Percentiles rank a stretch among this genome's conserved stretches.
phyloP scores from a whole-genome alignment of 2,329 filamentous ascomycete genomes.

The Colletotrichum sp. region DNA sequence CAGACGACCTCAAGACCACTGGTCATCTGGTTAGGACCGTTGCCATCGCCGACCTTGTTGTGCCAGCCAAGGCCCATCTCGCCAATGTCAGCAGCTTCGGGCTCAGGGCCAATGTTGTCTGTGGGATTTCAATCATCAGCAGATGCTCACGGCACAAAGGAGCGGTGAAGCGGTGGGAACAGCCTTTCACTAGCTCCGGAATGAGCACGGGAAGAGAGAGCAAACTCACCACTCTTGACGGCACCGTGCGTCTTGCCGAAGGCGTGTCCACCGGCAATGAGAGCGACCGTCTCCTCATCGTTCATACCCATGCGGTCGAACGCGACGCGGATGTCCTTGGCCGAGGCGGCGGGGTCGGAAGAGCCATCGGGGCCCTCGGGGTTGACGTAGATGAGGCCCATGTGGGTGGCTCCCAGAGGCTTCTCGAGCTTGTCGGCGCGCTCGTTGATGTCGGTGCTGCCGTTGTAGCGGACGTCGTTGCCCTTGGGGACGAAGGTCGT shows the following conservation, averaged over 20 bases:
- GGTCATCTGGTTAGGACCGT: conserved; percentile 76
- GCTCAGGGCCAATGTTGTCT: conserved; percentile 70
- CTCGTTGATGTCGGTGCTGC: conserved; percentile 25
- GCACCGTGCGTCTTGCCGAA: conserved; percentile 86
- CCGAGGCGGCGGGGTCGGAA: conserved; percentile 72
- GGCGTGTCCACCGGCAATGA: conserved; percentile 79
- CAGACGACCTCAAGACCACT: conserved; percentile 80
- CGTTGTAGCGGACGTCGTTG: conserved; percentile 72
- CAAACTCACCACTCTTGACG: conserved; percentile 31
- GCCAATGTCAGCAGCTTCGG: conserved; percentile 67
- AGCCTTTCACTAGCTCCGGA: not conserved
- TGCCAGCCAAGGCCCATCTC: conserved; percentile 76
- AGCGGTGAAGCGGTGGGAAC: not conserved
- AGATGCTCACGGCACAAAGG: not conserved
- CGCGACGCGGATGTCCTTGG: conserved; percentile 74
- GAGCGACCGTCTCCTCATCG: conserved; percentile 79
- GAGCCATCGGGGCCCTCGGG: conserved; percentile 77
- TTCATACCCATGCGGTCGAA: conserved; percentile 85
- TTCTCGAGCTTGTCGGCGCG: conserved; percentile 55
- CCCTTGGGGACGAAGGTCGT: conserved; percentile 67
- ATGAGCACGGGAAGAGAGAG: not conserved
- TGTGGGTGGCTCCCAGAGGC: conserved; percentile 71
- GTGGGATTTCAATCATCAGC: conserved; percentile 36
- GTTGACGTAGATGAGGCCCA: conserved; percentile 85
- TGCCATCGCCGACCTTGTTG: conserved; percentile 68